Base-by-base conservation (phyloP, 208 protist genomes). In the Kentomonas sorsogonicus region DNA sequence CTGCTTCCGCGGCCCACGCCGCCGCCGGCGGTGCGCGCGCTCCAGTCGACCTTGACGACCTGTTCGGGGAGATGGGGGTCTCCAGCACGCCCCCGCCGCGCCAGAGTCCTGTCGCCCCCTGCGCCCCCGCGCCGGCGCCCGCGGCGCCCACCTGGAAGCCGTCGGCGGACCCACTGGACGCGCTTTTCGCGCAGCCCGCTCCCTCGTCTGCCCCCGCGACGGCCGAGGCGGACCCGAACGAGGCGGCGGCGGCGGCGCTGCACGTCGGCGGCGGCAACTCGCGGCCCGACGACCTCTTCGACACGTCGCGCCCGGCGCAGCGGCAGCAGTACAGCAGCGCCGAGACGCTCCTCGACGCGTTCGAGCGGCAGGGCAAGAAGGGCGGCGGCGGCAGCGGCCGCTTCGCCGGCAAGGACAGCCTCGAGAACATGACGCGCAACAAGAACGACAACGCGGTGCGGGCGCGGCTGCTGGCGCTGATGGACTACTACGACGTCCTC, bases 401-500 rank as follows among this genome's bases (percentile, higher is more conserved):
- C 45, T 4, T 50, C 51, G 29, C 54, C 16, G 45, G 58, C 27
- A 22, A 67, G 18, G 51, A 79, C 48, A 82, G 64, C 39, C 60
- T 86, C 53, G 74, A 62, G 50, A 46, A 71, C 53, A 61, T 86
- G 34, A 86, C 79, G 23, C 74, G 72, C 39, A 86, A 86, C 62
- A 78, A 76, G 36, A 74, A 86, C 27, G 74, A 84, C 69, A 90
- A 87, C 60, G 75, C 77, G 47, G 79, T 91, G 26, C 70, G 73
- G 20, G 81, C 85, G 30, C 77, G 83, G 13, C 66, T 95, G 56
- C 54, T 93, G 48, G 73, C 81, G 30, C 57, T 93, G 52, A 94
- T 94, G 87, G 89, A 89, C 60, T 93, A 90, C 76, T 96, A 96
- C 66, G 87, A 94, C 43, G 70, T 96, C 9, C 72, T 96, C 0